Evolutionary conservation across 371 early-diverging fungal species (phyloP).

Genomic region (Mortierella sp.): DNA sequence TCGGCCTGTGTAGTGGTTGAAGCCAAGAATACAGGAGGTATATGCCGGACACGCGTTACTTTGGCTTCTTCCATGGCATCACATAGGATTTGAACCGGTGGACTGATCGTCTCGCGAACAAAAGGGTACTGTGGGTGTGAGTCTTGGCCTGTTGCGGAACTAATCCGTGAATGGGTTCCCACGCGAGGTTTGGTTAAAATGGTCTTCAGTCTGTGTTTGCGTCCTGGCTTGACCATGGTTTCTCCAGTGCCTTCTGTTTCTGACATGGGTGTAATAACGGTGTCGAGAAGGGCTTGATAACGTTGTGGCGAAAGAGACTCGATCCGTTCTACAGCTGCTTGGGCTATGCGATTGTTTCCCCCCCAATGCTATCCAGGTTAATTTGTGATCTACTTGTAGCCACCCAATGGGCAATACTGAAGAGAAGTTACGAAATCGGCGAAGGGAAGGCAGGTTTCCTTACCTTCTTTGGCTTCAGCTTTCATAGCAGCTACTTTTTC

Average conservation of each 20-base stretch:
- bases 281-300: background rate
- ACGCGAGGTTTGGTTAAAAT: background rate
- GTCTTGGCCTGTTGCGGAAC: background rate
- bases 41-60: slow-evolving; percentile 12
- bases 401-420: too few relatives aligned
- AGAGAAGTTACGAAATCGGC: too few relatives aligned
- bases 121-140: background rate
- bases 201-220: slow-evolving; percentile 2
- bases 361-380: too few relatives aligned
- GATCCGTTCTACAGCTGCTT: too few relatives aligned
- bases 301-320: too few relatives aligned
- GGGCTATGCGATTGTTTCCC: too few relatives aligned
- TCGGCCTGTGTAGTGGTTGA: slow-evolving; percentile 24
- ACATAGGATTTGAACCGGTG: slow-evolving; percentile 25
- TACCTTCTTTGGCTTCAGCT: too few relatives aligned
- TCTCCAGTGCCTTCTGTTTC: too few relatives aligned
- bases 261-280: too few relatives aligned
- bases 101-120: slow-evolving; percentile 8
- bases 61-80: slow-evolving; percentile 34
- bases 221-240: background rate
- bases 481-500: background rate
- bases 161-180: background rate
- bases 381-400: too few relatives aligned
- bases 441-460: too few relatives aligned
- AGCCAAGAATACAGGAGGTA: slow-evolving; percentile 36